Base-by-base conservation (phyloP, 192 early-diverging fungal species). In the Diversispora epigaea region DNA sequence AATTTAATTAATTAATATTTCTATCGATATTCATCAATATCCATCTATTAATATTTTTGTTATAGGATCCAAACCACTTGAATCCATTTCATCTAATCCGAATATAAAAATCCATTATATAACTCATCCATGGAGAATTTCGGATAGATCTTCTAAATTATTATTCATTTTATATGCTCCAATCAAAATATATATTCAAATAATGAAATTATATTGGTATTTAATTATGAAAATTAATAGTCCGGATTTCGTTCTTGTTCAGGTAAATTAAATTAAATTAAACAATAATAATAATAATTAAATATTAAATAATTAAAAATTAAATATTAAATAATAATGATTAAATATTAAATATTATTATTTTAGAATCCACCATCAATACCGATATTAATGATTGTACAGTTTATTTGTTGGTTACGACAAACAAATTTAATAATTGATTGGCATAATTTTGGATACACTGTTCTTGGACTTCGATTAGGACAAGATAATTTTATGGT, bases 361-460 rank as follows among this genome's bases (percentile, higher is more conserved):
- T 19, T 9, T 12, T 79, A 94, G 96, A 98, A 96, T 77, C 97
- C 96, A 43, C 96, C 97, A 8, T 89, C 96, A 4, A 92, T 99
- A 70, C 97, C 97, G 2, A 97, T 95, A 7, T 85, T 99, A 63
- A 46, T 88, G 4, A 85, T 98, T 71, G 92, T 86, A 45, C 93
- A 91, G 32, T 61, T 90, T 4, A 83, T 92, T 12, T 83, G 86
- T 41, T 85, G 87, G 66, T 21, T 94, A 25, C 87, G 89, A n/a
- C 83, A 88, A 40, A 81, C 89, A 17, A 83, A 83, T 60, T 81
- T 99, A 5, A 84, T 98, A 57, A 94, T 99, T 55, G 97, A 99
- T 81, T 99, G 97, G 97, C 97, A 99, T 78, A 99, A 99, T 81
- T 96, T 95, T 79, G 97, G 96, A 22, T 92, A 89, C 77, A 91